phyloP scores from a whole-genome alignment of 768 basidiomycete genomes.

The Phylloporus sp. region DNA sequence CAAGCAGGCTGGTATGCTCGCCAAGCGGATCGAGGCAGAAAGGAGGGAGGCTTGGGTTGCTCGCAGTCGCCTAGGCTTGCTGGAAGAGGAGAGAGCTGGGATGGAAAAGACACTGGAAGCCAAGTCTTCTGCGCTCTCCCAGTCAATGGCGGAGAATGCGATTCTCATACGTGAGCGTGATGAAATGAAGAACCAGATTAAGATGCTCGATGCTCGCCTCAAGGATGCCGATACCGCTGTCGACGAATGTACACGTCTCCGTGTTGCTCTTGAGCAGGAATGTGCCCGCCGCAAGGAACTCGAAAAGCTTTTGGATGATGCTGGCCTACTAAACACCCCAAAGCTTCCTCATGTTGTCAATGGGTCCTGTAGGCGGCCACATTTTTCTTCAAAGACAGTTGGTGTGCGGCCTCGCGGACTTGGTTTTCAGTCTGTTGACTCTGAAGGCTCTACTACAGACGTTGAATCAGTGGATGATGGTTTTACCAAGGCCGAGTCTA shows the following conservation, averaged over 20 bases:
- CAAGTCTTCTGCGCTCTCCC: constrained; percentile 29
- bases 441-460: constrained; percentile 60
- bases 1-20: constrained; percentile 59
- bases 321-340: constrained; percentile 44
- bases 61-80: constrained; percentile 61
- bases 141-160: constrained; percentile 26
- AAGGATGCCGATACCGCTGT: constrained; percentile 24
- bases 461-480: constrained; percentile 57
- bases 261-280: constrained; percentile 38
- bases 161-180: constrained; percentile 26
- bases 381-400: constrained; percentile 21
- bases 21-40: constrained; percentile 71
- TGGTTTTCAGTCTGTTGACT: constrained; percentile 59
- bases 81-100: constrained; percentile 64
- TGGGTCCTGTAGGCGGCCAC: constrained; percentile 11
- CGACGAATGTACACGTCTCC: constrained; percentile 26
- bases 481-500: constrained; percentile 39
- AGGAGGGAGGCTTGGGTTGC: constrained; percentile 81
- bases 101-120: constrained; percentile 47
- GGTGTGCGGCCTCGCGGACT: constrained; percentile 41
- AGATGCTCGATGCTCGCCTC: constrained; percentile 29
- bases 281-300: constrained; percentile 41
- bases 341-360: constrained; percentile 25
- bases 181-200: constrained; percentile 27
- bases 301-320: constrained; percentile 50